These are phyloP conservation scores for Penicillium chermesinum DNA, from an alignment of 495 filamentous ascomycete genomes.

Conservation along the genomic window DNA sequence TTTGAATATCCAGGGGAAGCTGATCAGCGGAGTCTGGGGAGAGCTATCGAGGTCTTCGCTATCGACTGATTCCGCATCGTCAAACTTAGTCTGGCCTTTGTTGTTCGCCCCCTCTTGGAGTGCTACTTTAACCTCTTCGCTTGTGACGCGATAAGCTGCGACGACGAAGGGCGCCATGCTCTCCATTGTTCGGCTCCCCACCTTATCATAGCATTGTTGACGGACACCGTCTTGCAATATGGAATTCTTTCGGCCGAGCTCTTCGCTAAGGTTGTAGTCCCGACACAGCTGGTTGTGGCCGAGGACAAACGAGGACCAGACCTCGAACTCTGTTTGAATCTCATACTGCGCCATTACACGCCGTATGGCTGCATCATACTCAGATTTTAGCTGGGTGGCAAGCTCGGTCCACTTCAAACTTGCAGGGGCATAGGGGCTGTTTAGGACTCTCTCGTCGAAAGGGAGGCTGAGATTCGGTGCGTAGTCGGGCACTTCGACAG, in stretches of 20 bases:
- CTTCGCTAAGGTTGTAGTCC: constrained; percentile 85
- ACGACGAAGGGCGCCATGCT: constrained; percentile 66
- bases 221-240: constrained; percentile 63
- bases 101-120: constrained; percentile 27
- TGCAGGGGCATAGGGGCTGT: constrained; percentile 47
- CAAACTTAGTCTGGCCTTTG: constrained; percentile 8
- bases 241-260: constrained; percentile 60
- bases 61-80: constrained; percentile 25
- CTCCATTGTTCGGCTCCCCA: constrained; percentile 54
- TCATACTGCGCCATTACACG: constrained; percentile 83
- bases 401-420: constrained; percentile 48
- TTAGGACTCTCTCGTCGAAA: constrained; percentile 76
- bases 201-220: constrained; percentile 55
- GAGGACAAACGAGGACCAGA: constrained; percentile 80
- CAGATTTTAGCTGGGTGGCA: constrained; percentile 61
- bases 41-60: too few species aligned
- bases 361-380: constrained; percentile 73
- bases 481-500: constrained; percentile 63
- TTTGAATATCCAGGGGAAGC: constrained; percentile 88
- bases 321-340: constrained; percentile 85
- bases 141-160: constrained; percentile 83
- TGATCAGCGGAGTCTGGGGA: constrained; percentile 55
- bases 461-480: constrained; percentile 58
- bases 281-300: constrained; percentile 57
- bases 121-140: constrained; percentile 57